phyloP scores from a whole-genome alignment of 768 basidiomycete genomes.

The Tricholoma furcatifolium region DNA sequence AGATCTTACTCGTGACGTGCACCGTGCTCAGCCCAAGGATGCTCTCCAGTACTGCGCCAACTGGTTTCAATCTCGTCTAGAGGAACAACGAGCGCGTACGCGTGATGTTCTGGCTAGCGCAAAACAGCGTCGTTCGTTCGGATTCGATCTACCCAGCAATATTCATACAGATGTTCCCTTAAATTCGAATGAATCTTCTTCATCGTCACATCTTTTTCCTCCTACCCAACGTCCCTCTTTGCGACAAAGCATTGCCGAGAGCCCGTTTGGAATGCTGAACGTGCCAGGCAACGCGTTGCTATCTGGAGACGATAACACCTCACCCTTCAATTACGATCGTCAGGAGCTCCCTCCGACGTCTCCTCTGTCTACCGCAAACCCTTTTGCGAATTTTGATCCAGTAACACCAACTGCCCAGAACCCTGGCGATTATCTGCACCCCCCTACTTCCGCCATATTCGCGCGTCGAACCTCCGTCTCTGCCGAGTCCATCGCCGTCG shows the following conservation, averaged over 20 bases:
- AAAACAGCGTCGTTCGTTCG: slow-evolving; percentile 48
- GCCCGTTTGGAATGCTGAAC: slow-evolving; percentile 78
- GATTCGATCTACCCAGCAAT: slow-evolving; percentile 52
- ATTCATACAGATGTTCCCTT: slow-evolving; percentile 57
- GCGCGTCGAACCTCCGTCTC: slow-evolving; percentile 93
- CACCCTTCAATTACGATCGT: slow-evolving; percentile 59
- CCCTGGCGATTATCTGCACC: slow-evolving; percentile 67
- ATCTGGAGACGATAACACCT: slow-evolving; percentile 48
- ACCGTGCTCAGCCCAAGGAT: slow-evolving; percentile 86
- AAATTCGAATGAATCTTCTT: slow-evolving; percentile 28
- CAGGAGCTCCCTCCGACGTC: slow-evolving; percentile 62
- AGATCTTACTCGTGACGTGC: slow-evolving; percentile 84
- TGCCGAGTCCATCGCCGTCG: slow-evolving; percentile 92
- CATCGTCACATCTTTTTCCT: slow-evolving; percentile 57
- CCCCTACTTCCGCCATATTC: slow-evolving; percentile 75
- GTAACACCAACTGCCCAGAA: slow-evolving; percentile 46
- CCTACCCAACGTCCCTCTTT: slow-evolving; percentile 50
- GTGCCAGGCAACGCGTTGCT: slow-evolving; percentile 80
- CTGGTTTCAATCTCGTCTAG: slow-evolving; percentile 90
- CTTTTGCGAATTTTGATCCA: slow-evolving; percentile 53
- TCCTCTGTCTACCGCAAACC: slow-evolving; percentile 49
- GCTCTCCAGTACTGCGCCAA: slow-evolving; percentile 90
- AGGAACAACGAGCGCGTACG: slow-evolving; percentile 77
- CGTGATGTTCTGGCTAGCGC: slow-evolving; percentile 62
- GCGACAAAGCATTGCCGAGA: slow-evolving; percentile 52